Conservation (phyloP, 1,139 yeast genomes). For the Geotrichum siamense region DNA sequence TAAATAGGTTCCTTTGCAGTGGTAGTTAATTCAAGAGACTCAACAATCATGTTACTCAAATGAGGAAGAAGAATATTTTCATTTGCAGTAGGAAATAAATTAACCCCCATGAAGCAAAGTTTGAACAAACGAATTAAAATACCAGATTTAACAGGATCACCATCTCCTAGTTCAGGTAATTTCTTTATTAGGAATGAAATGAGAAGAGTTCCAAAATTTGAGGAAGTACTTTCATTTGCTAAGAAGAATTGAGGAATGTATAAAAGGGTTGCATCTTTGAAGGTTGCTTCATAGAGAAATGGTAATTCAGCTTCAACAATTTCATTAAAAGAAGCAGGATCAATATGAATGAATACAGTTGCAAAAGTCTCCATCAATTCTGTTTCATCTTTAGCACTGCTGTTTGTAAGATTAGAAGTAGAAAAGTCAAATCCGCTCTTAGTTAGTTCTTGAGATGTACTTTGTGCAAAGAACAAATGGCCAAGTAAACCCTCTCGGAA, state of each 20-base stretch:
- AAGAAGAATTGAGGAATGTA: slow-evolving; percentile 91
- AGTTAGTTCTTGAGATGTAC: slow-evolving; percentile 27
- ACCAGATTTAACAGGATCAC: slow-evolving; percentile 70
- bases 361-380: slow-evolving; percentile 96
- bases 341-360: slow-evolving; percentile 86
- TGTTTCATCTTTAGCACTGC: slow-evolving; percentile 87
- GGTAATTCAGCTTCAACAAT: slow-evolving; percentile 77
- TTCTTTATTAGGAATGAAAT: slow-evolving; percentile 69
- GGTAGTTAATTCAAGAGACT: slow-evolving; percentile 72
- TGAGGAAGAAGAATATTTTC: slow-evolving; percentile 86
- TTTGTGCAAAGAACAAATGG: slow-evolving; percentile 60
- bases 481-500: slow-evolving; percentile 84
- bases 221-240: slow-evolving; percentile 88
- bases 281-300: slow-evolving; percentile 68
- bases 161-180: slow-evolving; percentile 71
- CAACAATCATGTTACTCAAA: slow-evolving; percentile 70
- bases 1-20: slow-evolving; percentile 89
- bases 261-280: slow-evolving; percentile 76
- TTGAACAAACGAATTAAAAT: slow-evolving; percentile 81
- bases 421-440: slow-evolving; percentile 42
- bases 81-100: slow-evolving; percentile 77
- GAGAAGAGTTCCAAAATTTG: slow-evolving; percentile 84
- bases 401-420: slow-evolving; percentile 65
- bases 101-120: slow-evolving; percentile 92
- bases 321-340: slow-evolving; percentile 93